A percentile compares a stretch with the other conserved stretches of the same genome.
Conservation (phyloP, 495 filamentous ascomycete genomes). For the Lentithecium fluviatile region DNA sequence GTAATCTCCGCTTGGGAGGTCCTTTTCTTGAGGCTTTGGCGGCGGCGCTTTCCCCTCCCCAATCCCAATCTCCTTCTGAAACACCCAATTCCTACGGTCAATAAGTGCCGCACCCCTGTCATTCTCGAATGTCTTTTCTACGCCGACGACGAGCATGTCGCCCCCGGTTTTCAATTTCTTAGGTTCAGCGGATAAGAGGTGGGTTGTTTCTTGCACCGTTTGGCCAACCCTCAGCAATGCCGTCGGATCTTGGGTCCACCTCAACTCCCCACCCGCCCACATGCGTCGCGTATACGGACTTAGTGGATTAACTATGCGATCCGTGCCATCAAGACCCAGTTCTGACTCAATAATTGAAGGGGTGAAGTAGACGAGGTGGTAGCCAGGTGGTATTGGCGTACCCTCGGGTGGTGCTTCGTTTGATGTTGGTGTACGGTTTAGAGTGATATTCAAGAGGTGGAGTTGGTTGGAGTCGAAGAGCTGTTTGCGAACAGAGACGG, state of each 20-base stretch:
- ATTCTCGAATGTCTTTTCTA: conserved; percentile 60
- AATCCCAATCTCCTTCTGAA: conserved; percentile 49
- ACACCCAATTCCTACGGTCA: conserved; percentile 63
- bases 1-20: conserved; percentile 39
- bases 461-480: conserved; percentile 27
- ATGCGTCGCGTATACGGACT: conserved; percentile 65
- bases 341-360: conserved; percentile 29
- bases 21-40: conserved; percentile 26
- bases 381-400: conserved; percentile 29
- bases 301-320: conserved; percentile 65
- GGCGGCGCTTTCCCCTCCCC: conserved; percentile 30
- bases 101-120: conserved; percentile 52
- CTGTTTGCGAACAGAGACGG: conserved; percentile 22
- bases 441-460: conserved; percentile 12
- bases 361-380: conserved; percentile 34
- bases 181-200: conserved; percentile 50
- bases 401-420: conserved; percentile 10
- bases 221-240: conserved; percentile 55
- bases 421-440: conserved; percentile 1
- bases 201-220: conserved; percentile 56
- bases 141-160: conserved; percentile 65
- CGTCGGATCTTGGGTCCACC: conserved; percentile 49
- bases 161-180: conserved; percentile 56
- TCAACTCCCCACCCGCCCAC: conserved; percentile 72
- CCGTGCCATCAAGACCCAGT: conserved; percentile 70